Base-by-base conservation (phyloP, 2,329 filamentous ascomycete species). In the Penicillium griseofulvum region DNA sequence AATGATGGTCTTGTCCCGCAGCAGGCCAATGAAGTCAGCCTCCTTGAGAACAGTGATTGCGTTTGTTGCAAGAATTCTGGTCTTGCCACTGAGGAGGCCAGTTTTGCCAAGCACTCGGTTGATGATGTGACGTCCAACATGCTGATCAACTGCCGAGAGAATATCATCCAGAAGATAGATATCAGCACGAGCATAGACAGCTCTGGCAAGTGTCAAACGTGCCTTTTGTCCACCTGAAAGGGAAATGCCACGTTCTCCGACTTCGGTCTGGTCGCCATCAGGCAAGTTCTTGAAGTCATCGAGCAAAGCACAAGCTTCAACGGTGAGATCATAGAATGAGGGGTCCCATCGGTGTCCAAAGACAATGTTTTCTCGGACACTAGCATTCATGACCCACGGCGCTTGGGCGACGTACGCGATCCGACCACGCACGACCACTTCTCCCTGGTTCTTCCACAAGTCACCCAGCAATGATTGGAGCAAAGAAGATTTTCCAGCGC, bases 331-430 rank as follows among this genome's bases (percentile, higher is more conserved):
- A 75, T 99, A 99, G 74, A 99, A 99, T 29, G 87, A 83, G 5
- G 92, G 87, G 73, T 99, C 93, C 80, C 89, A 97, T 44, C 90
- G 87, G 75, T 99, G 91, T 1, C 94, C 94, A 68, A 99, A 99
- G 5, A 97, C 81, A 64, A 99, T 96, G 70, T 99, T 99, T 70
- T 99, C 94, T 66, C 91, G 90, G 54, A 99, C 92, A 29, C 90
- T 96, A 9, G 94, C 94, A 70, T 99, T 99, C 87, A 97, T 93
- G 49, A 99, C 89, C 94, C 95, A 99, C 19, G 91, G 81, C 67
- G 90, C 87, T 72, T 99, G 95, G 16, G 91, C 90, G 55, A 96
- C 94, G 71, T 97, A 99, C 1, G 94, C 94, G 38, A 91, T 84
- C 28, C 82, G 85, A 44, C 94, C 95, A 64, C 89, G 87, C 10